Percentiles rank a stretch among this genome's conserved stretches.
phyloP scores from a whole-genome alignment of 768 basidiomycete species.

The Lactarius trivialis region DNA sequence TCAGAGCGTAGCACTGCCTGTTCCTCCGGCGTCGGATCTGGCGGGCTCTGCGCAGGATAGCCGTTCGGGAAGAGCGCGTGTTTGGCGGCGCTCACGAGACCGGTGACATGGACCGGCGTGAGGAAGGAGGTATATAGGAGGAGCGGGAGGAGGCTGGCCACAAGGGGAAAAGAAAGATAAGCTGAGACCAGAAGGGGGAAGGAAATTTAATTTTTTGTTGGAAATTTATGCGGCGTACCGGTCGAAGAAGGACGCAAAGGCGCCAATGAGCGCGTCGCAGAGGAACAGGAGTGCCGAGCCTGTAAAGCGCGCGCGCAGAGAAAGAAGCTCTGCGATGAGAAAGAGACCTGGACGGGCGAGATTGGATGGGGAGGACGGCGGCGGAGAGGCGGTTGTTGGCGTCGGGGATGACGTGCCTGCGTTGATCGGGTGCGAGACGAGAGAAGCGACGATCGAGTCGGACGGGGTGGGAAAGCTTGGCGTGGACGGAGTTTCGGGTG shows the following conservation, averaged over 20 bases:
- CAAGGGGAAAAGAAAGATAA: neutral
- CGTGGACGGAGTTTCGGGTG: neutral
- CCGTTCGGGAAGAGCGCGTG: slow-evolving; percentile 83
- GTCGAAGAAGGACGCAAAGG: slow-evolving; percentile 51
- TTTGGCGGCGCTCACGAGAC: slow-evolving; percentile 50
- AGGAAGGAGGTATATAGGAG: slow-evolving; percentile 51
- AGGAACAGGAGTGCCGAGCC: slow-evolving; percentile 41
- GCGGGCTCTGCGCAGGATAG: slow-evolving; percentile 67
- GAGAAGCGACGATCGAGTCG: slow-evolving; percentile 1
- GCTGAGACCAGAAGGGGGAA: neutral
- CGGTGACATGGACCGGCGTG: slow-evolving; percentile 46
- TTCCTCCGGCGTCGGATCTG: slow-evolving; percentile 74
- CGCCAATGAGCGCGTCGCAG: slow-evolving; percentile 40
- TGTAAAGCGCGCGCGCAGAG: slow-evolving; percentile 43
- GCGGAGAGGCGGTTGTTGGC: neutral
- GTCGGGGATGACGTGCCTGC: neutral
- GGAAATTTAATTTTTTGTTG: neutral
- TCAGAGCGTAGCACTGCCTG: slow-evolving; percentile 48
- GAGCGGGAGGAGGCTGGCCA: slow-evolving; percentile 60
- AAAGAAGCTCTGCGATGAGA: slow-evolving; percentile 46
- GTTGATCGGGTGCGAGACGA: neutral
- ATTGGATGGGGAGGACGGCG: slow-evolving; percentile 23
- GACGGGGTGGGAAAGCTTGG: slow-evolving; percentile 9
- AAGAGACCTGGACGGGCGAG: slow-evolving; percentile 39
- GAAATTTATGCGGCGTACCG: slow-evolving; percentile 36